A percentile compares a stretch with the other conserved stretches of the same genome.
These are phyloP conservation scores for Lolium multiflorum DNA, from an alignment of 176 grass and related monocot species.

Conservation along the genomic window DNA sequence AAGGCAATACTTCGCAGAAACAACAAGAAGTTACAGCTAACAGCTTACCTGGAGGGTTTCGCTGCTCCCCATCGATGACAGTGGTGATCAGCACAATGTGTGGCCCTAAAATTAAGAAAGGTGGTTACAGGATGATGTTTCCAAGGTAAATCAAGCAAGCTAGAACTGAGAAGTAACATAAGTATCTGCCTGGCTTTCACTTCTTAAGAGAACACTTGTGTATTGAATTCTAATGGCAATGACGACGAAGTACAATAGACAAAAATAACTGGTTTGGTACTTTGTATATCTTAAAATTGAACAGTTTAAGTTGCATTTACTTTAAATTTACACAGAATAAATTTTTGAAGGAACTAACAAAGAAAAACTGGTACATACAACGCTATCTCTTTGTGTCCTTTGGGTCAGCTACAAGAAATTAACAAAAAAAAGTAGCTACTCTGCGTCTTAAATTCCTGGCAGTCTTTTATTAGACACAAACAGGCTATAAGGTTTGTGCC, in stretches of 20 bases:
- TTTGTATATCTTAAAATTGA: not conserved
- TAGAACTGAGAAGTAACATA: conserved; percentile 2
- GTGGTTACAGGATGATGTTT: not conserved
- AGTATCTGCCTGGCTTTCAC: not conserved
- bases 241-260: not conserved
- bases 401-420: too few species aligned
- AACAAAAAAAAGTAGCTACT: too few species aligned
- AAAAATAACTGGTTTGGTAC: conserved; percentile 4
- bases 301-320: not conserved
- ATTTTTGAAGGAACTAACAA: not conserved
- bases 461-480: not conserved
- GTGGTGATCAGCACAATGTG: not conserved
- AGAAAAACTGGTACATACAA: not conserved
- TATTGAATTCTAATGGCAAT: not conserved
- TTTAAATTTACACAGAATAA: conserved; percentile 2
- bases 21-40: not conserved
- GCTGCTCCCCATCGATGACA: conserved; percentile 37
- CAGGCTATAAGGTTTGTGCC: not conserved
- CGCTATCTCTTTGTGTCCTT: not conserved
- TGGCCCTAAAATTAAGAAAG: conserved; percentile 22
- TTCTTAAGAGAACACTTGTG: not conserved
- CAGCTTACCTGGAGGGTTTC: conserved; percentile 48
- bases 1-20: conserved; percentile 21
- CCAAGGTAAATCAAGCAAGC: conserved; percentile 20
- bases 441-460: too few species aligned